phyloP scores from a whole-genome alignment of 1,284 basidiomycete genomes.

The Pterulicium gracile region DNA sequence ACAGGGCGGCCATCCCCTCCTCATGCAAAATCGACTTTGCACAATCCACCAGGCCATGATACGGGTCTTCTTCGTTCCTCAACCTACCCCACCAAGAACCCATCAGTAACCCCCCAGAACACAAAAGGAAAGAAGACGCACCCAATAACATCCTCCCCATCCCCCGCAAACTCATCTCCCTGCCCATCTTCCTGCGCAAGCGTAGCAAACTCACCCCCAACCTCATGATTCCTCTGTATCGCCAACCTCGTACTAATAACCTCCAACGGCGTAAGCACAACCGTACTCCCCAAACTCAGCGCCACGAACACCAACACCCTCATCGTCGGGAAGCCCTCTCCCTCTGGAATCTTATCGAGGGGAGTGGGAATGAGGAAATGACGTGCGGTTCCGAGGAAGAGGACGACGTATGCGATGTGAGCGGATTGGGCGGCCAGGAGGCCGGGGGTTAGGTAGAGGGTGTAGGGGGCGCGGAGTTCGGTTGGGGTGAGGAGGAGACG shows the following conservation, averaged over 20 bases:
- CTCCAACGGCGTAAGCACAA: conserved; percentile 70
- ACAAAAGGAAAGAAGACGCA: conserved; percentile 14
- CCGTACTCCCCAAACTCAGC: conserved; percentile 49
- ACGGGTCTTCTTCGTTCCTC: conserved; percentile 80
- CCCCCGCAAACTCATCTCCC: conserved; percentile 56
- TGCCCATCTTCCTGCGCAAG: conserved; percentile 66
- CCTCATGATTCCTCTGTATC: conserved; percentile 76
- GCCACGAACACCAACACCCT: conserved; percentile 51
- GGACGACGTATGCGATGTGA: conserved; percentile 53
- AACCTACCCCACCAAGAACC: conserved; percentile 46
- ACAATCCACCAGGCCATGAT: conserved; percentile 69
- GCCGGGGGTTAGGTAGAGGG: conserved; percentile 77
- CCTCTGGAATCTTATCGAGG: conserved; percentile 16
- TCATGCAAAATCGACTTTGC: conserved; percentile 74
- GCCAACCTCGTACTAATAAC: conserved; percentile 74
- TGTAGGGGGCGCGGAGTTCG: conserved; percentile 71
- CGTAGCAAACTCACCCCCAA: conserved; percentile 59
- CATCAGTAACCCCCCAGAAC: no score
- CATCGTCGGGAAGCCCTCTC: conserved; percentile 30
- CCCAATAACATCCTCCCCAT: conserved; percentile 86
- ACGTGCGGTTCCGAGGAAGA: conserved; percentile 60
- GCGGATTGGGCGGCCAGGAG: conserved; percentile 59
- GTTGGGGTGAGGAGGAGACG: conserved; percentile 73
- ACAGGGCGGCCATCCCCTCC: conserved; percentile 70
- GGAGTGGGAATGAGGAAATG: conserved; percentile 53